Conservation (phyloP, 2,329 filamentous ascomycete species). For the Pezicula neosporulosa region DNA sequence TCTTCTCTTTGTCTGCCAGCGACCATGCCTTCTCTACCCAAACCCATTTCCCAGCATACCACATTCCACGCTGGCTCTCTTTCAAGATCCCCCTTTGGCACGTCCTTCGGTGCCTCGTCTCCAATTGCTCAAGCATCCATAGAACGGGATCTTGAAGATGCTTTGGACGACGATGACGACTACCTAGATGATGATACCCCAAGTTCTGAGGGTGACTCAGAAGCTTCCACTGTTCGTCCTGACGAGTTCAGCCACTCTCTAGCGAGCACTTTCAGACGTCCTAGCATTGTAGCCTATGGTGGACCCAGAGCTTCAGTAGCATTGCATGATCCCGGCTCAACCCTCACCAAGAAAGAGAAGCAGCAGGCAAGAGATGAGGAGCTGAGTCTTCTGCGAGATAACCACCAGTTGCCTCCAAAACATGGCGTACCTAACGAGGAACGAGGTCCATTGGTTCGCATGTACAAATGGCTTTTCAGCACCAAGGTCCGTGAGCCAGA, state of each 20-base stretch:
- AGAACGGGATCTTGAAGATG: slow-evolving; percentile 60
- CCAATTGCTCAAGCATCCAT: slow-evolving; percentile 64
- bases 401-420: slow-evolving; percentile 62
- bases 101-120: slow-evolving; percentile 54
- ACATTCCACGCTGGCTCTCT: slow-evolving; percentile 13
- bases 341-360: slow-evolving; percentile 51
- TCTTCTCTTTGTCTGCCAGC: neutral
- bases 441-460: slow-evolving; percentile 31
- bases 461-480: slow-evolving; percentile 47
- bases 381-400: slow-evolving; percentile 59
- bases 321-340: slow-evolving; percentile 45
- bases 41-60: slow-evolving; percentile 13
- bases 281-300: slow-evolving; percentile 72
- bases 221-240: slow-evolving; percentile 30
- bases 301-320: slow-evolving; percentile 68
- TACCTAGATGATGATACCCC: slow-evolving; percentile 36
- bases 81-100: slow-evolving; percentile 31
- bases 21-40: slow-evolving; percentile 23
- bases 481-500: slow-evolving; percentile 44
- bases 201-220: slow-evolving; percentile 35
- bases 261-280: slow-evolving; percentile 68
- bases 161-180: slow-evolving; percentile 34
- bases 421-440: slow-evolving; percentile 34
- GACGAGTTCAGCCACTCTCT: slow-evolving; percentile 43
- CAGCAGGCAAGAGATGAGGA: slow-evolving; percentile 56